Evolutionary conservation across 495 filamentous ascomycete genomes (phyloP), one percentile per base, ranked within the genome.

Genomic region (Saxophila tyrrhenica): DNA sequence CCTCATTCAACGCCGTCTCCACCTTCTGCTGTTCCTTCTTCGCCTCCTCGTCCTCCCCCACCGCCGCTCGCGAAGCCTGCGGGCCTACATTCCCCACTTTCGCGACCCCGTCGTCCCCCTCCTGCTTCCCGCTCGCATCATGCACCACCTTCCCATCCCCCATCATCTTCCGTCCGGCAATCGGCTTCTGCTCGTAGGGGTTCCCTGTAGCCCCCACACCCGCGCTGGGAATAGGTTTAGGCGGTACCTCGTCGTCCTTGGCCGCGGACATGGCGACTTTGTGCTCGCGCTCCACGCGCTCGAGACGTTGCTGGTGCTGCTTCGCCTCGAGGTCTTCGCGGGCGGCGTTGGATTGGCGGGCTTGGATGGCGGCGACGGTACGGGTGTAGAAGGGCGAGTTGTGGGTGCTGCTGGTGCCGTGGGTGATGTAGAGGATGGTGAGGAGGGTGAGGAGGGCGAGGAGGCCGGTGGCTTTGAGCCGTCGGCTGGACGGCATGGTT

Each of bases 401-500:
- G 25, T 65, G 69, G 22, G 65, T 61, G 58, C 71, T 70, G 35
- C 52, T 61, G 5, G 70, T 60, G 29, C 64, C 62, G 0, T 63
- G 57, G 17, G 80, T 80, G 60, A 82, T 76, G 67, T 86, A 86
- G 43, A 86, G 71, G 20, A 79, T 70, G 52, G 77, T 68, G 51
- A 85, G 68, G 39, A 86, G 62, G 44, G 73, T 67, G 52, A 76
- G 71, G 52, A 87, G 60, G 48, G 81, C 68, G 25, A 77, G 65
- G 64, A 85, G 70, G 48, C 73, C 71, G 24, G 85, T 65, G 38
- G 80, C 66, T 51, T 79, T 80, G 41, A 86, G 55, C 51, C 86
- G 80, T 54, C 87, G 78, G 61, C 75, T 75, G 0, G 86, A 86
- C 62, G 81, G 79, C 87, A 94, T 90, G 42, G 53, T n/a, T 50